Conservation (phyloP, 176 grass and related monocot species). For the Zea mays region Zm-B73-REFERENCE-NAM-5.0 NC_050101.1:118307001-118307500, state of each 20-base stretch:
- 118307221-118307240: constrained; percentile 34
- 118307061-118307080: constrained; percentile 36
- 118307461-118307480: constrained; percentile 67
- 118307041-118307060: constrained; percentile 50
- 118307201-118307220: constrained; percentile 52
- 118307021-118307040: constrained; percentile 44
- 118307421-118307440: constrained; percentile 42
- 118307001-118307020: constrained; percentile 28
- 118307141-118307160: constrained; percentile 36
- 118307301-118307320: constrained; percentile 42
- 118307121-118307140: constrained; percentile 54
- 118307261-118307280: constrained; percentile 57
- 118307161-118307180: constrained; percentile 47
- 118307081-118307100: constrained; percentile 51
- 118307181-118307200: constrained; percentile 68
- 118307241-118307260: not conserved
- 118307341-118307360: not conserved
- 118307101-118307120: constrained; percentile 33
- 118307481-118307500: constrained; percentile 62
- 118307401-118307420: constrained; percentile 31
- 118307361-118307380: constrained; percentile 53
- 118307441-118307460: constrained; percentile 31
- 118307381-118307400: constrained; percentile 60
- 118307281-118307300: constrained; percentile 40
- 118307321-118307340: constrained; percentile 44